Evolutionary conservation across 2,329 filamentous ascomycete species (phyloP).

Genomic region (Fusarium tjaetaba): DNA sequence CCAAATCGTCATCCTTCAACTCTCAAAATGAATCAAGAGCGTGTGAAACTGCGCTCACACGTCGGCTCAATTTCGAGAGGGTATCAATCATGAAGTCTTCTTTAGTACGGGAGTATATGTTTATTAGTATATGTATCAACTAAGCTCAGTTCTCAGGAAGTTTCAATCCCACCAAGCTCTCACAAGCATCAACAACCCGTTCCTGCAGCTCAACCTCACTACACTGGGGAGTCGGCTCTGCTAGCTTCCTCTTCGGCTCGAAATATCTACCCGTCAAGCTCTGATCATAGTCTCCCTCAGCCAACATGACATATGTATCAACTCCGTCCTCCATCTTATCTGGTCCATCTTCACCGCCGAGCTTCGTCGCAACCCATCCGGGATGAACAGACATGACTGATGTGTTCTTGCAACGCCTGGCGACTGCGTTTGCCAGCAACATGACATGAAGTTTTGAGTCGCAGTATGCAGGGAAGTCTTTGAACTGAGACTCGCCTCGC

Average conservation of each 20-base stretch:
- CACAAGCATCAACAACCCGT: slow-evolving; percentile 20
- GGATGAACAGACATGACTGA: slow-evolving; percentile 34
- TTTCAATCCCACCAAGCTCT: slow-evolving; percentile 17
- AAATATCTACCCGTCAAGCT: slow-evolving; percentile 30
- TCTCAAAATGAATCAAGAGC: too few species aligned
- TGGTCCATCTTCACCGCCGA: slow-evolving; percentile 17
- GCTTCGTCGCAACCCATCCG: slow-evolving; percentile 36
- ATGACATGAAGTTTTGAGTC: slow-evolving; percentile 36
- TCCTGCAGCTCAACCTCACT: slow-evolving; percentile 22
- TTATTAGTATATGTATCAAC: too few species aligned
- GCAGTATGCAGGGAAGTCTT: slow-evolving; percentile 29
- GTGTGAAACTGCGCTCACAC: too few species aligned
- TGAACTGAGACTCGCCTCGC: slow-evolving; percentile 22
- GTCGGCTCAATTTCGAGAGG: too few species aligned
- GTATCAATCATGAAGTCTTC: too few species aligned
- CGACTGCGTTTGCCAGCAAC: slow-evolving; percentile 32
- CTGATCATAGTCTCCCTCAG: slow-evolving; percentile 34
- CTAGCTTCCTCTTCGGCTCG: slow-evolving; percentile 25
- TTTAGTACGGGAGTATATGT: too few species aligned
- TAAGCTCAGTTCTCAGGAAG: not conserved
- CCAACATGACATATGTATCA: slow-evolving; percentile 31
- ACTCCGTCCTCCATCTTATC: slow-evolving; percentile 34
- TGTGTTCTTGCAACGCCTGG: slow-evolving; percentile 14
- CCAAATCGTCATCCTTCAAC: too few species aligned
- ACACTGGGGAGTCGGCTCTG: not conserved